Evolutionary conservation across 495 filamentous ascomycete genomes (phyloP).

Genomic region (Neurospora sp.): DNA sequence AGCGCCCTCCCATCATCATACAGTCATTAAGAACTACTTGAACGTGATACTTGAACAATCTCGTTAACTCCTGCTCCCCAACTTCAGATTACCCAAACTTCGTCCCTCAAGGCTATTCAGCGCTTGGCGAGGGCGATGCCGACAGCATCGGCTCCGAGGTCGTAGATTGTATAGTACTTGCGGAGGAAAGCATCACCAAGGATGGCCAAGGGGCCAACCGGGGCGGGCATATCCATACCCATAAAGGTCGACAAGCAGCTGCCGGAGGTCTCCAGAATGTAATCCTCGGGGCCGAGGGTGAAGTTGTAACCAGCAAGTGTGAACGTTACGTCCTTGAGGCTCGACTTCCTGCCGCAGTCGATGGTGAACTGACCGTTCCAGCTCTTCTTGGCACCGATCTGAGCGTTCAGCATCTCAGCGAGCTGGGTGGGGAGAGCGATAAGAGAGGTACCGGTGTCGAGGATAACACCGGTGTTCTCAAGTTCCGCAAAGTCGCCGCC

Average conservation of each 20-base stretch:
- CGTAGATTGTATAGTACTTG: conserved; percentile 95
- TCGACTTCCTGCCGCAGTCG: conserved; percentile 75
- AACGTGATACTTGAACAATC: not conserved
- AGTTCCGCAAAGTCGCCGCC: conserved; percentile 76
- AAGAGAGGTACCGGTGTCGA: conserved; percentile 97
- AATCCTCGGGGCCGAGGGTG: conserved; percentile 79
- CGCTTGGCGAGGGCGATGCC: conserved; percentile 77
- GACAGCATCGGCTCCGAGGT: conserved; percentile 74
- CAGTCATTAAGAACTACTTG: not conserved
- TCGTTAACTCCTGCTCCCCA: not conserved
- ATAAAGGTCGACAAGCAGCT: conserved; percentile 96
- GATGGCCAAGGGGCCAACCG: conserved; percentile 86
- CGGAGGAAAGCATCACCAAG: conserved; percentile 96
- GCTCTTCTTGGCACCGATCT: conserved; percentile 96
- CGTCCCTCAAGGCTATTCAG: not conserved
- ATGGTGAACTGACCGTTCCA: conserved; percentile 92
- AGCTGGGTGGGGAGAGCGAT: conserved; percentile 89
- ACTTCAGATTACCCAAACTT: not conserved
- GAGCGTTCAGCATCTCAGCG: conserved; percentile 93
- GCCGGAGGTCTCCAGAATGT: conserved; percentile 91
- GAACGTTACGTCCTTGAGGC: conserved; percentile 80
- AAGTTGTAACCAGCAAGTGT: conserved; percentile 82
- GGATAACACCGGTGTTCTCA: conserved; percentile 87
- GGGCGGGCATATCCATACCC: conserved; percentile 94
- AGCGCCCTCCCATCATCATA: not conserved